phyloP scores from a whole-genome alignment of 441 rosid species.

The Theobroma grandiflorum region DNA sequence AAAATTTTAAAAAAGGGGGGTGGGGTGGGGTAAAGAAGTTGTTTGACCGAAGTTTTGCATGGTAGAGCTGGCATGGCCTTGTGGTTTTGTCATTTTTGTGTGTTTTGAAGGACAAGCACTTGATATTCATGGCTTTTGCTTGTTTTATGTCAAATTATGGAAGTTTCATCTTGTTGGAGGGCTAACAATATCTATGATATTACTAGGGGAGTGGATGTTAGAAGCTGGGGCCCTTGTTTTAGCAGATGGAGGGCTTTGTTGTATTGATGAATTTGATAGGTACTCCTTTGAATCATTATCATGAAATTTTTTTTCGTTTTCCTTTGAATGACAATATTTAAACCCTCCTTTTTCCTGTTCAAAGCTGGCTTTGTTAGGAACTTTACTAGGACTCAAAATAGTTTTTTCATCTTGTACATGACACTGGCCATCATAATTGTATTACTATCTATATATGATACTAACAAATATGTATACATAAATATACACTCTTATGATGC shows the following conservation, averaged over 20 bases:
- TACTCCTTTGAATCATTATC: conserved; percentile 28
- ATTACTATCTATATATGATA: conserved; percentile 1
- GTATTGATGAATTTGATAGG: conserved; percentile 99
- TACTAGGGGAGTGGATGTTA: conserved; percentile 97
- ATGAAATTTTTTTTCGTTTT: not conserved
- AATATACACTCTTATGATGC: conserved; percentile 2
- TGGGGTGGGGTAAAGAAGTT: not conserved
- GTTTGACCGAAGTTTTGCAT: conserved; percentile 2
- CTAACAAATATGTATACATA: not conserved
- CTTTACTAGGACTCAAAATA: not conserved
- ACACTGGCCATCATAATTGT: not conserved
- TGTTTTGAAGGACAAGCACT: conserved; percentile 15
- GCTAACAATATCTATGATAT: conserved; percentile 26
- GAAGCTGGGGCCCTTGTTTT: conserved; percentile 99
- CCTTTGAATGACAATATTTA: not conserved
- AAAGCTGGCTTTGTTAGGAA: not conserved
- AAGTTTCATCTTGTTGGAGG: conserved; percentile 22
- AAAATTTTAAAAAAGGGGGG: not conserved
- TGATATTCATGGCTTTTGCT: not conserved
- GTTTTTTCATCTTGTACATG: conserved; percentile 10
- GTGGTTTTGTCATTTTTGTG: not conserved
- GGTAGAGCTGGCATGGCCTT: conserved; percentile 3
- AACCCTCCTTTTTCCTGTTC: not conserved
- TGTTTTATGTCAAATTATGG: conserved; percentile 11
- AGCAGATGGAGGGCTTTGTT: conserved; percentile 99